These are phyloP conservation scores for Beta vulgaris DNA, from an alignment of 148 eudicot genomes.

Conservation along the genomic window DNA sequence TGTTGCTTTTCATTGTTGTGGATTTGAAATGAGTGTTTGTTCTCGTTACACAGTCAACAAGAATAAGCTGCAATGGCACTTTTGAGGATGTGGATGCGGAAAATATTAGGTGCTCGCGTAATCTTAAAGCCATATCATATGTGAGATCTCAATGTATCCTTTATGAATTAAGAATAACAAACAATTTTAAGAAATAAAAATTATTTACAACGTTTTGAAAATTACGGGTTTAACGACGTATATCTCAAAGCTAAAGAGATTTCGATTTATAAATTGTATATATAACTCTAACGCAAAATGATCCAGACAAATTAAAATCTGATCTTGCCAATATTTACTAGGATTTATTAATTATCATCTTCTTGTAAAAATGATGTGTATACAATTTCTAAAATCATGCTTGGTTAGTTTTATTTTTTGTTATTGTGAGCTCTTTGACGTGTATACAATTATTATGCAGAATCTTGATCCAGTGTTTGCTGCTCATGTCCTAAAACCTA, in stretches of 20 bases:
- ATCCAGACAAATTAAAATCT: too few relatives aligned
- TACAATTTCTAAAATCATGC: not conserved
- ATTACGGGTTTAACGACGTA: not conserved
- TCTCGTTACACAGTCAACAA: conserved; percentile 23
- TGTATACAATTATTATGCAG: too few relatives aligned
- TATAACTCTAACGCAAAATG: too few relatives aligned
- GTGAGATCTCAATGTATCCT: conserved; percentile 13
- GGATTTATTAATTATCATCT: not conserved
- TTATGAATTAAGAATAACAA: not conserved
- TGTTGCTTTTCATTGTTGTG: not conserved
- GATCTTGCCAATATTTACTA: too few relatives aligned
- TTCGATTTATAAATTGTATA: not conserved
- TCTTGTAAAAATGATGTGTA: not conserved
- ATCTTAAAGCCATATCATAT: conserved; percentile 18
- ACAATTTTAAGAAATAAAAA: not conserved
- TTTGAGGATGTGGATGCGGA: conserved; percentile 10
- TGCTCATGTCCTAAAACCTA: too few relatives aligned
- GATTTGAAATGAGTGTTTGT: not conserved
- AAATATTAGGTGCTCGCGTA: conserved; percentile 16
- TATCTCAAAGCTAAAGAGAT: not conserved
- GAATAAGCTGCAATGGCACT: conserved; percentile 20
- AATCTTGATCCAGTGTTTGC: too few relatives aligned
- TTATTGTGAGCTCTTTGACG: too few relatives aligned
- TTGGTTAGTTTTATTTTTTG: too few relatives aligned
- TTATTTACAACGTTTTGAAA: not conserved